These are phyloP conservation scores for Schrenkiella parvula DNA, from an alignment of 345 rosid genomes.

Conservation along the genomic window DNA sequence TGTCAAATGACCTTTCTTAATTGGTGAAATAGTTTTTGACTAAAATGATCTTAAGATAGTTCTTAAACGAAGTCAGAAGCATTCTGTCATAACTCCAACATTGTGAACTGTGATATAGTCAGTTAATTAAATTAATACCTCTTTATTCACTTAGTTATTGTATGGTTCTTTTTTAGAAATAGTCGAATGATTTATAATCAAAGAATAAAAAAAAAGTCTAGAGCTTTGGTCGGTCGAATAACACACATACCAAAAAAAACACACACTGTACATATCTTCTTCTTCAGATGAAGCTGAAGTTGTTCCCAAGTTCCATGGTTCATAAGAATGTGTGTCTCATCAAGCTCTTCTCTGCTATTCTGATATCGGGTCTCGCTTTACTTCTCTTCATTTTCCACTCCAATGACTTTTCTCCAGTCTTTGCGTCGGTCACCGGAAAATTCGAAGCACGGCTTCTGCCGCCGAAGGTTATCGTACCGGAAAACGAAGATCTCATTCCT, in stretches of 20 bases:
- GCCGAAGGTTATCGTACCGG: slow-evolving; percentile 30
- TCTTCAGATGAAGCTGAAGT: slow-evolving; percentile 49
- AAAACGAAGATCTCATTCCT: slow-evolving; percentile 48
- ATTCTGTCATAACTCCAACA: neutral
- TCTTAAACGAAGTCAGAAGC: neutral
- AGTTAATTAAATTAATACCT: neutral
- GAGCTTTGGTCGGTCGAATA: slow-evolving; percentile 19
- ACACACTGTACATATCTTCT: neutral
- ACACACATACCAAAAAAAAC: neutral
- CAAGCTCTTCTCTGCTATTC: slow-evolving; percentile 45
- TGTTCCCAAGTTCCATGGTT: slow-evolving; percentile 36
- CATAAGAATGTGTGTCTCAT: slow-evolving; percentile 48
- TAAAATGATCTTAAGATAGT: neutral
- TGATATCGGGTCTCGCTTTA: slow-evolving; percentile 56
- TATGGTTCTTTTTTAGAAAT: slow-evolving; percentile 16
- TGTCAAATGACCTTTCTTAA: neutral
- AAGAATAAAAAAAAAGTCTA: neutral
- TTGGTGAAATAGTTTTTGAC: neutral
- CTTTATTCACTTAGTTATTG: neutral
- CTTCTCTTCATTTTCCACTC: slow-evolving; percentile 43
- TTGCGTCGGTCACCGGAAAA: slow-evolving; percentile 23
- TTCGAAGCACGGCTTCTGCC: slow-evolving; percentile 15
- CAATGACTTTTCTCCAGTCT: slow-evolving; percentile 21
- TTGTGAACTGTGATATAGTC: neutral
- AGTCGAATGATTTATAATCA: slow-evolving; percentile 23